phyloP scores from a whole-genome alignment of 495 filamentous ascomycete species.

The Penicillium samsonianum region DNA sequence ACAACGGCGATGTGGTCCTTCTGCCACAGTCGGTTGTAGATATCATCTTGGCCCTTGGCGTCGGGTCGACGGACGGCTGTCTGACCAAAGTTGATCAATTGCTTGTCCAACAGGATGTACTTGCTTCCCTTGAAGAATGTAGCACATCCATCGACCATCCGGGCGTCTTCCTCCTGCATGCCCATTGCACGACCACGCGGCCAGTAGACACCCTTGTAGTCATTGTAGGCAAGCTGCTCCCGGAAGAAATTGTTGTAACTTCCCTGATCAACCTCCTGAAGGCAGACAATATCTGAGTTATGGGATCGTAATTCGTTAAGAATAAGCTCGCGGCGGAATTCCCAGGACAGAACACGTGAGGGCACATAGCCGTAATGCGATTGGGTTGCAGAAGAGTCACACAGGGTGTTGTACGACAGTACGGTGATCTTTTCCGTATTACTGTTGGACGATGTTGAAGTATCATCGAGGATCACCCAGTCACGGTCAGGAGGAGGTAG shows the following conservation, averaged over 20 bases:
- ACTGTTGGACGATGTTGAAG: constrained; percentile 37
- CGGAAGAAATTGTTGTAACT: constrained; percentile 88
- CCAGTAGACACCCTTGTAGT: constrained; percentile 92
- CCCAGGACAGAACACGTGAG: constrained; percentile 75
- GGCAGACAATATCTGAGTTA: constrained; percentile 82
- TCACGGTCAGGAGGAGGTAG: constrained; percentile 73
- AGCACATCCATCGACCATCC: constrained; percentile 88
- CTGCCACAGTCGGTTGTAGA: constrained; percentile 97
- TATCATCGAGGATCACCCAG: constrained; percentile 68
- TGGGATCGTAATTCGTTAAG: constrained; percentile 76
- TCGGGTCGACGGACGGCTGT: constrained; percentile 89
- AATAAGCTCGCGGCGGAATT: constrained; percentile 78
- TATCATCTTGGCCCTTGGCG: constrained; percentile 92
- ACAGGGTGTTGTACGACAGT: constrained; percentile 91
- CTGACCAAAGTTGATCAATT: constrained; percentile 87
- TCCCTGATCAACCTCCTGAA: constrained; percentile 90
- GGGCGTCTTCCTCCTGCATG: constrained; percentile 85
- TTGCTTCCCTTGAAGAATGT: constrained; percentile 93
- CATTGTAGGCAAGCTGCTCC: constrained; percentile 74
- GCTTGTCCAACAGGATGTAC: constrained; percentile 90
- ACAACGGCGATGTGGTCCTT: constrained; percentile 93
- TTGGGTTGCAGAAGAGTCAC: constrained; percentile 84
- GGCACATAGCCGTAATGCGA: constrained; percentile 87
- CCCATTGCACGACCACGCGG: constrained; percentile 83
- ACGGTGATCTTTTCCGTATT: constrained; percentile 68